phyloP scores from a whole-genome alignment of 2,329 filamentous ascomycete species.

The Calonectria naviculata region DNA sequence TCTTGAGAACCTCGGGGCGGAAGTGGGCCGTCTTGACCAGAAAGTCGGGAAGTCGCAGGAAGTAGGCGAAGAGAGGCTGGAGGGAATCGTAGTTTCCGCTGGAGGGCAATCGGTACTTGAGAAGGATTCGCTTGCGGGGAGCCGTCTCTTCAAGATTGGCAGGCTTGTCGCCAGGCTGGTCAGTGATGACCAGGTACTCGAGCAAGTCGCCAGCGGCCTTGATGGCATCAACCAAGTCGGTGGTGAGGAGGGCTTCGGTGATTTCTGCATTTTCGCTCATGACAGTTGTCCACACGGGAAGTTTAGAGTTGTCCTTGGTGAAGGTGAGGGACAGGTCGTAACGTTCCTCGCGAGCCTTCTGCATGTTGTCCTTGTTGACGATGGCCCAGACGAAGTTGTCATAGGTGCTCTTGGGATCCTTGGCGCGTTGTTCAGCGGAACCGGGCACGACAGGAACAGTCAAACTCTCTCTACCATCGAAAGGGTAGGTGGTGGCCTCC shows the following conservation, averaged over 20 bases:
- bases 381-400: conserved; percentile 96
- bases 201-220: conserved; percentile 80
- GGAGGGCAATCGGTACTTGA: conserved; percentile 78
- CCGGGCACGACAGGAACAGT: conserved; percentile 76
- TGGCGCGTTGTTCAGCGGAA: conserved; percentile 62
- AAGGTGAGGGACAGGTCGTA: conserved; percentile 94
- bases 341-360: conserved; percentile 86
- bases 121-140: conserved; percentile 87
- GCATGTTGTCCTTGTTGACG: conserved; percentile 96
- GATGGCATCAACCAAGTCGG: conserved; percentile 86
- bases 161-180: conserved; percentile 90
- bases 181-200: conserved; percentile 89
- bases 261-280: conserved; percentile 99
- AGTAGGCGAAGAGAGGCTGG: conserved; percentile 82
- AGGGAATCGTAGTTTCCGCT: conserved; percentile 72
- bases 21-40: conserved; percentile 84
- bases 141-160: conserved; percentile 84
- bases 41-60: conserved; percentile 85
- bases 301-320: conserved; percentile 92
- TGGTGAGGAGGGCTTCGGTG: conserved; percentile 85
- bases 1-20: conserved; percentile 89
- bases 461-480: conserved; percentile 89
- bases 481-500: conserved; percentile 85
- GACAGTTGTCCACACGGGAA: conserved; percentile 89
- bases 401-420: conserved; percentile 75